Evolutionary conservation across 2,329 filamentous ascomycete species (phyloP).

Genomic region (Alternaria triticimaculans): DNA sequence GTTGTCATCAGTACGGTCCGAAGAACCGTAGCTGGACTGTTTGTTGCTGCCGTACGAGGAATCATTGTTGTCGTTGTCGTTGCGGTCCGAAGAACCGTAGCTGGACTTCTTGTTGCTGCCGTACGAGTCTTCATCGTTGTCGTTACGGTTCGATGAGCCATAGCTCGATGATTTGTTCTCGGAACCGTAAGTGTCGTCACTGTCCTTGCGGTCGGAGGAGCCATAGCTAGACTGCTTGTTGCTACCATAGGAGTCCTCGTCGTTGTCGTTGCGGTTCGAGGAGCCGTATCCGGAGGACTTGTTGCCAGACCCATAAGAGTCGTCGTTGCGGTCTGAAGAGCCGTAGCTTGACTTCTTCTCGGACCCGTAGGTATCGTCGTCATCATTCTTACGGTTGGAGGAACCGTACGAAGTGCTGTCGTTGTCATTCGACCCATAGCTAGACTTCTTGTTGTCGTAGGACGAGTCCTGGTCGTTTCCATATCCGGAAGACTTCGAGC

Average conservation of each 20-base stretch:
- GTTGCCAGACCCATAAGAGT: constrained; percentile 17
- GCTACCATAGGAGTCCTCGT: constrained; percentile 5
- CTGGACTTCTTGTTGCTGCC: constrained; percentile 11
- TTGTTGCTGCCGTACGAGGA: constrained; percentile 2
- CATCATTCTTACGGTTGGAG: neutral
- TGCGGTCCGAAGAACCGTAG: constrained; percentile 3
- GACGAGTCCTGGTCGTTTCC: constrained; percentile 13
- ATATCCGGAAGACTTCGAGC: constrained; percentile 10
- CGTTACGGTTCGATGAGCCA: neutral
- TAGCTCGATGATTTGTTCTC: constrained; percentile 13
- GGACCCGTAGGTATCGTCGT: constrained; percentile 11
- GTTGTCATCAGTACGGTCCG: neutral
- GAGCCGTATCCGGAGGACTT: constrained; percentile 10
- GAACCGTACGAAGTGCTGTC: constrained; percentile 1
- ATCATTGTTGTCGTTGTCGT: neutral
- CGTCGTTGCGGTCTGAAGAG: constrained; percentile 4
- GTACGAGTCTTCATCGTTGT: constrained; percentile 7
- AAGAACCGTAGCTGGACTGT: neutral
- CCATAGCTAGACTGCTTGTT: constrained; percentile 14
- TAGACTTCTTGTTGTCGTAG: constrained; percentile 2
- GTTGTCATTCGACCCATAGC: constrained; percentile 11
- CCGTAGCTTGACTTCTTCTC: constrained; percentile 8
- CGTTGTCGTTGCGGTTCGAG: constrained; percentile 5
- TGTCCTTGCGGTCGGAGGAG: neutral
- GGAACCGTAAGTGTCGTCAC: constrained; percentile 8